phyloP scores from a whole-genome alignment of 306 rosid genomes.

The Amphicarpaea edgeworthii region DNA sequence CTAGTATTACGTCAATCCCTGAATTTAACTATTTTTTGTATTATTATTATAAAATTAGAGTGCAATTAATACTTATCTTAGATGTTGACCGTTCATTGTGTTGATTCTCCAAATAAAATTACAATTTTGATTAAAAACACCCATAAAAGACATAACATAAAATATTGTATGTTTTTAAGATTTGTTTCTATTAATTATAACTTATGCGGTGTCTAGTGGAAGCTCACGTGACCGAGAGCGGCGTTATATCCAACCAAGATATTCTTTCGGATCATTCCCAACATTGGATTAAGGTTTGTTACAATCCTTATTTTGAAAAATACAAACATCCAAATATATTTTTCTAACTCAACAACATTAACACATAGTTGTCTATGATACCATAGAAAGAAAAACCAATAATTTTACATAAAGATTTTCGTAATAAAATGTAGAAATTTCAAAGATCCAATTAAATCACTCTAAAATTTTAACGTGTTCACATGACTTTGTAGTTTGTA shows the following conservation, averaged over 20 bases:
- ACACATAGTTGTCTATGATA: not conserved
- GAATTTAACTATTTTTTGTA: no score
- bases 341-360: not conserved
- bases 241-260: not conserved
- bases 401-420: no score
- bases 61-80: not conserved
- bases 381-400: no score
- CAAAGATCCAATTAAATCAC: no score
- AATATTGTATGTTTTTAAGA: not conserved
- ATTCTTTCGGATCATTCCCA: constrained; percentile 6
- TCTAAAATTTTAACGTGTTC: no score
- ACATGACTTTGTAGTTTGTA: no score
- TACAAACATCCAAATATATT: not conserved
- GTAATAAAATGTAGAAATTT: no score
- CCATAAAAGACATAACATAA: not conserved
- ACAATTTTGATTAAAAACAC: not conserved
- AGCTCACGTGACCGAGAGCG: not conserved
- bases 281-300: not conserved
- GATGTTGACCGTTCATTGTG: not conserved
- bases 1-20: no score
- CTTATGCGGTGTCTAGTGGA: not conserved
- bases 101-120: not conserved
- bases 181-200: not conserved
- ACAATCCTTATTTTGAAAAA: not conserved
- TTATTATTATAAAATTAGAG: not conserved